Base-by-base conservation (phyloP, 495 filamentous ascomycete species). In the Hapsidospora chrysogenum region DNA sequence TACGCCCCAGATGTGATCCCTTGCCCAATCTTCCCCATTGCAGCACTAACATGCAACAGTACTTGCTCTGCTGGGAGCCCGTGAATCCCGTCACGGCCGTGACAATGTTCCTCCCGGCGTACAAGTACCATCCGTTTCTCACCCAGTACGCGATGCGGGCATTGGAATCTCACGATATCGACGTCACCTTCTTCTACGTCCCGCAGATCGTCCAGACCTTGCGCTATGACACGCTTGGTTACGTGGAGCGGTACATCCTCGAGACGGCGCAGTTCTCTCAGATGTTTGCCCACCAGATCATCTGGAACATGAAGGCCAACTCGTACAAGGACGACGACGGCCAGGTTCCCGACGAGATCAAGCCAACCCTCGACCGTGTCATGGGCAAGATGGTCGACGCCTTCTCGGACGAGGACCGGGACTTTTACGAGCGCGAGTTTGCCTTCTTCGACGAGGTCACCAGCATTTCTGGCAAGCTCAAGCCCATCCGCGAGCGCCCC, bases 271-370 rank as follows among this genome's bases (percentile, higher is more conserved):
- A 87, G 44, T 82, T 89, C 47, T 95, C 87, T 17, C 92, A 95
- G 50, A 61, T 95, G 1, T 99, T 99, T 52, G 85, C 92, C 5
- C 92, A 99, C 54, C 92, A 99, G 41, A 95, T 99, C 40, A 96
- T 99, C 41, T 99, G 92, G 92, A 99, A 96, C 51, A 99, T 99
- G 78, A 95, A 92, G 50, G 92, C 92, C 15, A 99, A 99, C 51
- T 76, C 85, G 2, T 99, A 83, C 60, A 96, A 94, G 53, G 92
- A 99, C 46, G 86, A 99, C 43, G 85, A 96, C 40, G 82, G 78
- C 33, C 69, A 76, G 45, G 72, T 92, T 45, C 85, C 92, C 30
- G 92, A 96, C 55, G 68, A 76, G 1, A 72, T 95, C 40, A 99
- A 99, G 41, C 87, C 85, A 16, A 89, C 77, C 0, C 66, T 99